Conservation (phyloP, 345 rosid species). For the Erysimum cheiranthoides region DNA sequence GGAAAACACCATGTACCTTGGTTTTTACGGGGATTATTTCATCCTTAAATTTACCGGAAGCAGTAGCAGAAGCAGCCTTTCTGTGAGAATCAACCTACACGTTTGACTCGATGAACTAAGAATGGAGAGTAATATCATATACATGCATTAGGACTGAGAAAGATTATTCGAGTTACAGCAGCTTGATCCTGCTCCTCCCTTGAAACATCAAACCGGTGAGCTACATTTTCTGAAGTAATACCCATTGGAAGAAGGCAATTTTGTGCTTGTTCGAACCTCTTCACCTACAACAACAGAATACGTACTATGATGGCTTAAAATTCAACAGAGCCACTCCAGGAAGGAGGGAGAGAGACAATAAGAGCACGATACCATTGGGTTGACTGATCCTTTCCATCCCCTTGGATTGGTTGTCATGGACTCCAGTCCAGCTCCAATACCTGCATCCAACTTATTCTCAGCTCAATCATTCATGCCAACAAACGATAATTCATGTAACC, state of each 20-base stretch:
- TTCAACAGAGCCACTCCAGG: not conserved
- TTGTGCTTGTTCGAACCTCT: slow-evolving; percentile 74
- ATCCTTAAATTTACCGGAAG: slow-evolving; percentile 83
- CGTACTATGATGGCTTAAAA: not conserved
- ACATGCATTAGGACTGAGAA: slow-evolving; percentile 7
- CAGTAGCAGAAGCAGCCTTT: slow-evolving; percentile 94
- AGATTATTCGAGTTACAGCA: slow-evolving; percentile 67
- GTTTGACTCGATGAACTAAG: slow-evolving; percentile 16
- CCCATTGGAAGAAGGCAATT: slow-evolving; percentile 98
- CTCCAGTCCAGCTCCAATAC: slow-evolving; percentile 98
- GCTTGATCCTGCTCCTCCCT: slow-evolving; percentile 98
- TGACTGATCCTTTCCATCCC: slow-evolving; percentile 87
- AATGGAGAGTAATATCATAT: slow-evolving; percentile 9
- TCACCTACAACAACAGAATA: slow-evolving; percentile 56
- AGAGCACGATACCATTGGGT: slow-evolving; percentile 65
- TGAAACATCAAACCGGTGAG: slow-evolving; percentile 80
- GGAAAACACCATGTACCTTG: slow-evolving; percentile 59
- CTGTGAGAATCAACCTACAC: slow-evolving; percentile 88
- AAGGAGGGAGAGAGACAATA: not conserved
- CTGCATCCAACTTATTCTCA: slow-evolving; percentile 44
- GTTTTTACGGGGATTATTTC: slow-evolving; percentile 89
- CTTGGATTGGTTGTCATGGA: slow-evolving; percentile 86
- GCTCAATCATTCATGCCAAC: slow-evolving; percentile 1
- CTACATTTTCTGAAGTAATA: slow-evolving; percentile 92
- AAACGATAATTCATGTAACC: not conserved